Percentiles rank a stretch among this genome's conserved stretches.
These are phyloP conservation scores for Zygosaccharomyces sapae DNA, from an alignment of 1,139 yeast species.

Conservation along the genomic window DNA sequence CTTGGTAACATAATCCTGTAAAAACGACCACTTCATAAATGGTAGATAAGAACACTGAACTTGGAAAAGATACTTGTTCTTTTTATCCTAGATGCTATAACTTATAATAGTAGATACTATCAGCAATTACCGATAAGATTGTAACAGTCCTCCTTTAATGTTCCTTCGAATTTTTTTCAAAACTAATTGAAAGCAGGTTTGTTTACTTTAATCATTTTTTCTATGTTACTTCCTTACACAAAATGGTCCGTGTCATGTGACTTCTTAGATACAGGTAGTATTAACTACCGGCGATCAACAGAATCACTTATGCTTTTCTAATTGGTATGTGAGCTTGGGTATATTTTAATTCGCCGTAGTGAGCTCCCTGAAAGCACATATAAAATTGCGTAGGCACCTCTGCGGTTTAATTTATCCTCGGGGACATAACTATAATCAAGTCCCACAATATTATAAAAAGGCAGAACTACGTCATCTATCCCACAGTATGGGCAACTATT, in stretches of 20 bases:
- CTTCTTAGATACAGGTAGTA: background rate
- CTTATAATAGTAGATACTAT: background rate
- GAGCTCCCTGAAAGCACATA: slow-evolving; percentile 10
- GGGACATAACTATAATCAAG: slow-evolving; percentile 23
- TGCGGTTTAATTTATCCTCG: slow-evolving; percentile 11
- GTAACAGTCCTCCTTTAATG: background rate
- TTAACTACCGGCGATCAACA: background rate
- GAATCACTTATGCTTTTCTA: too few relatives aligned
- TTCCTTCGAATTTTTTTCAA: too few relatives aligned
- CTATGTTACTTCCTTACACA: slow-evolving; percentile 2
- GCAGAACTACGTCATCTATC: slow-evolving; percentile 21
- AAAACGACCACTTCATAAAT: slow-evolving; percentile 8
- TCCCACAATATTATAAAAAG: slow-evolving; percentile 20
- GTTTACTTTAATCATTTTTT: background rate
- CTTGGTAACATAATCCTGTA: slow-evolving; percentile 11
- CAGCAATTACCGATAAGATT: background rate
- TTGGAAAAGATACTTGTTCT: background rate
- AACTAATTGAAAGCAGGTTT: background rate
- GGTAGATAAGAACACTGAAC: background rate
- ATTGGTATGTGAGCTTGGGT: slow-evolving; percentile 63
- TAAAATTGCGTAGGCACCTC: slow-evolving; percentile 18
- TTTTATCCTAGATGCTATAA: background rate
- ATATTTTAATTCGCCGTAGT: slow-evolving; percentile 44
- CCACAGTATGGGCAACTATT: slow-evolving; percentile 13
- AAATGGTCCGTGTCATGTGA: background rate